A percentile compares a stretch with the other conserved stretches of the same genome.
Conservation (phyloP, 2,329 filamentous ascomycete species). For the Boeremia exigua region DNA sequence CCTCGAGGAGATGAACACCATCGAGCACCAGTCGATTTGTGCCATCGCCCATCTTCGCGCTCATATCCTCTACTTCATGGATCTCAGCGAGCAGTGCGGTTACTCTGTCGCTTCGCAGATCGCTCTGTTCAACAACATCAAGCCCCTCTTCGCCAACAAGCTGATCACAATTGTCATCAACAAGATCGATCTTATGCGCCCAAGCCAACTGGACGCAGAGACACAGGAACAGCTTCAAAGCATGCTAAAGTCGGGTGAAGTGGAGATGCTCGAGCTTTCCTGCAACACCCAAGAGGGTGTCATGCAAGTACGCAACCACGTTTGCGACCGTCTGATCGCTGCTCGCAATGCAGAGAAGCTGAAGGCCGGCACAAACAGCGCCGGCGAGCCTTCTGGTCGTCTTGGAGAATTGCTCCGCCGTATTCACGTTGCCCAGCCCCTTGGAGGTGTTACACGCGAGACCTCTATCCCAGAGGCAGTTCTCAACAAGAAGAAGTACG, state of each 20-base stretch:
- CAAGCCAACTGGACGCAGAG: slow-evolving; percentile 83
- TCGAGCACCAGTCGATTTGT: slow-evolving; percentile 98
- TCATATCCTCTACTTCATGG: slow-evolving; percentile 97
- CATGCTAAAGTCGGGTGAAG: slow-evolving; percentile 84
- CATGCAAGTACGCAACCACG: slow-evolving; percentile 92
- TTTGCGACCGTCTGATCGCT: slow-evolving; percentile 89
- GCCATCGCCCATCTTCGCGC: slow-evolving; percentile 96
- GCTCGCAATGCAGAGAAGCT: slow-evolving; percentile 95
- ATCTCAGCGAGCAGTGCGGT: slow-evolving; percentile 94
- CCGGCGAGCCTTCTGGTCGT: slow-evolving; percentile 76
- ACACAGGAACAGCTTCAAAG: slow-evolving; percentile 78
- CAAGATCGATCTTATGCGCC: slow-evolving; percentile 92
- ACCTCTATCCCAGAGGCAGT: slow-evolving; percentile 87
- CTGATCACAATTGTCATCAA: slow-evolving; percentile 96
- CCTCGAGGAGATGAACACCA: slow-evolving; percentile 97
- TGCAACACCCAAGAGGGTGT: slow-evolving; percentile 96
- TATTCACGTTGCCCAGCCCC: slow-evolving; percentile 95
- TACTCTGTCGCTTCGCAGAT: slow-evolving; percentile 94
- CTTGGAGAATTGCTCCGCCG: slow-evolving; percentile 89
- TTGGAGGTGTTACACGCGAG: slow-evolving; percentile 79
- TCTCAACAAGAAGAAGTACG: slow-evolving; percentile 83
- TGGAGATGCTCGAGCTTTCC: slow-evolving; percentile 90
- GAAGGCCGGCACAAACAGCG: slow-evolving; percentile 82
- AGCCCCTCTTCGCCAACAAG: slow-evolving; percentile 96
- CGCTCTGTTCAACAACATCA: slow-evolving; percentile 89